phyloP scores from a whole-genome alignment of 2,329 filamentous ascomycete species.

The Fusarium bactridioides region DNA sequence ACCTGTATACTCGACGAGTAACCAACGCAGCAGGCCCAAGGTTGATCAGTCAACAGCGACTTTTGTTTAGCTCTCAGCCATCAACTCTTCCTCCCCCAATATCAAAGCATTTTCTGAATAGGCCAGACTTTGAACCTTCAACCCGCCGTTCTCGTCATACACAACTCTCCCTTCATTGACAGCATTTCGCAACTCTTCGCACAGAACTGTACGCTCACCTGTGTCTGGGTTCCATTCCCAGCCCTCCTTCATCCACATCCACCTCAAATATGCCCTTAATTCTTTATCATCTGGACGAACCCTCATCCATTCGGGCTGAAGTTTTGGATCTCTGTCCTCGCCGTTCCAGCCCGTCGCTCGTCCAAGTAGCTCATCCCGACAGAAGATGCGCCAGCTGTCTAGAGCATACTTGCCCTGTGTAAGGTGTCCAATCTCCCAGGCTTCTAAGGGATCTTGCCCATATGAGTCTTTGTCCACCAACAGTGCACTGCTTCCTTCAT shows the following conservation, averaged over 20 bases:
- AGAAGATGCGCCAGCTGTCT: constrained; percentile 95
- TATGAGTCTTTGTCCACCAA: constrained; percentile 1
- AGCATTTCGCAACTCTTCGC: constrained; percentile 61
- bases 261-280: constrained; percentile 82
- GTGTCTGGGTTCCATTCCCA: constrained; percentile 81
- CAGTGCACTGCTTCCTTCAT: background rate
- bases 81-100: background rate
- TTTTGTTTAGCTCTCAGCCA: background rate
- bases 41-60: background rate
- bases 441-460: constrained; percentile 46
- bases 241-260: constrained; percentile 92
- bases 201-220: constrained; percentile 66
- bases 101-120: background rate
- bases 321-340: constrained; percentile 57
- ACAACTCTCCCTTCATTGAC: constrained; percentile 66
- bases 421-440: constrained; percentile 87
- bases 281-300: constrained; percentile 88
- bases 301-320: constrained; percentile 90
- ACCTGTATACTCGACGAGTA: background rate
- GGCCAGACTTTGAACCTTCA: constrained; percentile 42
- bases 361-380: constrained; percentile 77
- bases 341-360: constrained; percentile 73
- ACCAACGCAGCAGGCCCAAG: background rate
- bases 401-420: constrained; percentile 84
- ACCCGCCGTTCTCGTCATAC: constrained; percentile 59